Base-by-base conservation (phyloP, 495 filamentous ascomycete genomes). In the Xylaria grammica region DNA sequence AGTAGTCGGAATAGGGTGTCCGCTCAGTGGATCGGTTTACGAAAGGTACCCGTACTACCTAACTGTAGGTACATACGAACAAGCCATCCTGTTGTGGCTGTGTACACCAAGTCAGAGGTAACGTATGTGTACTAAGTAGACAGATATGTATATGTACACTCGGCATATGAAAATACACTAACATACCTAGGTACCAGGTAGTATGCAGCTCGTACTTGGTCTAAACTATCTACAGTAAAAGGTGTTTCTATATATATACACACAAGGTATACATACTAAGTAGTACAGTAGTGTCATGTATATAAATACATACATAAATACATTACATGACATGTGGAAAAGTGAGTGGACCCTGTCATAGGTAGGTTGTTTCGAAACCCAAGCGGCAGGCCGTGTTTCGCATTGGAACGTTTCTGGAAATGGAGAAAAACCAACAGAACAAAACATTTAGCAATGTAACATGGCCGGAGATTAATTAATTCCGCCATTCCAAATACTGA, bases 181-280 rank as follows among this genome's bases (percentile, higher is more conserved):
- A 29, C 27, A 38, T 30, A 11, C 10, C n/a, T n/a, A n/a, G n/a
- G n/a, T n/a, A 30, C 24, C 26, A 26, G 13, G 13, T 7, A 5
- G 24, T 11, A 36, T 36, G 11, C 7, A 19, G 22, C 20, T 4
- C 27, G n/a, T 52, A 52, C 8, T 7, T 57, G 17, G 19, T 54
- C 51, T 40, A 54, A 4, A 40, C 32, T 30, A 27, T 36, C 32
- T 58, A 58, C 54, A 58, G 54, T 58, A 58, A 58, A 58, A 58
- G 36, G 30, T 30, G 24, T 45, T 49, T 45, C 54, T 58, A 58
- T 44, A 58, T 58, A 58, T 58, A 54, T 34, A 54, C 51, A n/a
- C n/a, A n/a, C n/a, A n/a, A n/a, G n/a, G n/a, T n/a, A n/a, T n/a
- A n/a, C n/a, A n/a, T n/a, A n/a, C n/a, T n/a, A n/a, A n/a, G n/a